A percentile compares a stretch with the other conserved stretches of the same genome.
Conservation (phyloP, 441 rosid genomes). For the Erodium texanum region DNA sequence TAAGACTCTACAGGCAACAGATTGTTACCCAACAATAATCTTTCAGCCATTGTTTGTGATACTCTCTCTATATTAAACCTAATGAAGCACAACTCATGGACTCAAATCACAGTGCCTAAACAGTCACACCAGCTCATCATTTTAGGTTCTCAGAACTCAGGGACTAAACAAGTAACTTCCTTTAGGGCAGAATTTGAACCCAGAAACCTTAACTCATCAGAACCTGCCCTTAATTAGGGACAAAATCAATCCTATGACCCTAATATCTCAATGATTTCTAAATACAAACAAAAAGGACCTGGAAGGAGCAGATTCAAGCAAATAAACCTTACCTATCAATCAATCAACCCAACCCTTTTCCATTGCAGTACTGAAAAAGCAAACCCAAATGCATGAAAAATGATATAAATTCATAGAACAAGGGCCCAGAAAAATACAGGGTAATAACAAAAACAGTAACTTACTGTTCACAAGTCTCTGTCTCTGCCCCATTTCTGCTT, state of each 20-base stretch:
- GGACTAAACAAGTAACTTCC: background rate
- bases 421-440: background rate
- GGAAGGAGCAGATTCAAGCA: background rate
- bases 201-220: background rate
- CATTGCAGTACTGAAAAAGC: background rate
- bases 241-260: background rate
- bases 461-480: background rate
- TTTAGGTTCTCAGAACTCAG: background rate
- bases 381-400: slow-evolving; percentile 3
- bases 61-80: background rate
- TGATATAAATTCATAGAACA: background rate
- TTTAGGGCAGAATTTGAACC: background rate
- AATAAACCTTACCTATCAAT: background rate
- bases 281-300: background rate
- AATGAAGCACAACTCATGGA: background rate
- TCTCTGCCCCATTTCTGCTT: slow-evolving; percentile 1
- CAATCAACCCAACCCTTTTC: background rate
- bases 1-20: slow-evolving; percentile 9
- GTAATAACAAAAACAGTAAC: background rate
- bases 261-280: background rate
- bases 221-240: background rate
- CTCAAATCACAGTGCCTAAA: background rate
- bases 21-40: slow-evolving; percentile 7
- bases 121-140: background rate
- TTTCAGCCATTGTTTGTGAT: slow-evolving; percentile 14